These are phyloP conservation scores for Pythium pyrilobum DNA, from an alignment of 352 stramenopile species.

Conservation along the genomic window DNA sequence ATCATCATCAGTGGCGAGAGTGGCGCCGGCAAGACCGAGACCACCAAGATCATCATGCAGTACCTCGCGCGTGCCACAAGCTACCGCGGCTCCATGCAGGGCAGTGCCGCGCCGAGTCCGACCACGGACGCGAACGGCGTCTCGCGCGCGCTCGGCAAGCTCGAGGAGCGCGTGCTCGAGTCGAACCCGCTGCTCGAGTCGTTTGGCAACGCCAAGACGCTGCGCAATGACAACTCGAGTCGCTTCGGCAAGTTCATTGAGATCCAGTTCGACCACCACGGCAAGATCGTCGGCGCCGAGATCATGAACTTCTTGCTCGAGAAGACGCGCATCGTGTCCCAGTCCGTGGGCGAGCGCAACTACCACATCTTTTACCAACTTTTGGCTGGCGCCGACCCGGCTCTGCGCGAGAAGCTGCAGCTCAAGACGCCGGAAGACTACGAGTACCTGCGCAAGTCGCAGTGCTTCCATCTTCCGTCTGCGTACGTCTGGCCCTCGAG, in stretches of 20 bases:
- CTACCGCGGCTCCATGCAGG: constrained; percentile 55
- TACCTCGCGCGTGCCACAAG: constrained; percentile 78
- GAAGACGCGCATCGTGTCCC: constrained; percentile 88
- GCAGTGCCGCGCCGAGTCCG: constrained; percentile 49
- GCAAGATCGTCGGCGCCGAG: constrained; percentile 86
- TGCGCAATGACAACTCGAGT: constrained; percentile 96
- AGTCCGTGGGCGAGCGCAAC: constrained; percentile 91
- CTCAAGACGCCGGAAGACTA: constrained; percentile 77
- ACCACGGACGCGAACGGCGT: constrained; percentile 80
- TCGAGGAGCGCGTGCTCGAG: constrained; percentile 85
- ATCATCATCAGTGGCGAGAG: constrained; percentile 93
- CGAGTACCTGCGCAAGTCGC: constrained; percentile 84
- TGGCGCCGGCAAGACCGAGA: constrained; percentile 88
- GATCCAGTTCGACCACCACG: constrained; percentile 93
- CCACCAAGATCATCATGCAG: constrained; percentile 92
- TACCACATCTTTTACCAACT: constrained; percentile 98
- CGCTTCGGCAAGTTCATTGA: constrained; percentile 98
- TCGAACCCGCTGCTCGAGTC: constrained; percentile 88
- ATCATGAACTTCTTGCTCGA: constrained; percentile 91
- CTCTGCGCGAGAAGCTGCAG: constrained; percentile 55
- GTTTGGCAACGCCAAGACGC: constrained; percentile 91
- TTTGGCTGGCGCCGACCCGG: constrained; percentile 70
- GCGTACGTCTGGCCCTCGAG: constrained; percentile 36
- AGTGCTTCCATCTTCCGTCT: constrained; percentile 77
- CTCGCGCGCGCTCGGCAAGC: constrained; percentile 83